A percentile compares a stretch with the other conserved stretches of the same genome.
phyloP scores from a whole-genome alignment of 495 filamentous ascomycete species.

The Xylaria acuta region DNA sequence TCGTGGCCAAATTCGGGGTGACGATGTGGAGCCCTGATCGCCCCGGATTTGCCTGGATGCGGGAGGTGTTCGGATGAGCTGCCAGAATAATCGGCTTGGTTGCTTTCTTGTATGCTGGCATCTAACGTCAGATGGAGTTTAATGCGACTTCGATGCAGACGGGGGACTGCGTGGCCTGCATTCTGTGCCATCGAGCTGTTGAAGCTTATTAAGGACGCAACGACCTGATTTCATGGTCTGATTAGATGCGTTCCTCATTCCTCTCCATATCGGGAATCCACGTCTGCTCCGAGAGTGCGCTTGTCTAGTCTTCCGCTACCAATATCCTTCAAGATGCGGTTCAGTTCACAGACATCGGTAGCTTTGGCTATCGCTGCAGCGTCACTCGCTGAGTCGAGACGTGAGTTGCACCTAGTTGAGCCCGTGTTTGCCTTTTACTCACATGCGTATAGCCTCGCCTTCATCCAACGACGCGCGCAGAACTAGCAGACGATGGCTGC shows the following conservation, averaged over 20 bases:
- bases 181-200: neutral
- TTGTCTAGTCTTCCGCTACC: neutral
- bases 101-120: neutral
- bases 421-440: neutral
- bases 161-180: neutral
- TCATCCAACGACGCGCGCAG: neutral
- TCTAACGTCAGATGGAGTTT: neutral
- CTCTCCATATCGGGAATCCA: neutral
- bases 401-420: neutral
- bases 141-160: slow-evolving; percentile 1
- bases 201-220: neutral
- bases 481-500: slow-evolving; percentile 41
- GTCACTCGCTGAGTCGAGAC: slow-evolving; percentile 21
- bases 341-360: slow-evolving; percentile 3
- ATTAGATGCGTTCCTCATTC: neutral
- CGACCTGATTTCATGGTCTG: neutral
- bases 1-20: neutral
- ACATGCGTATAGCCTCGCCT: slow-evolving; percentile 1
- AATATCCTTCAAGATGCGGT: slow-evolving; percentile 16
- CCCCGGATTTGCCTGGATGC: slow-evolving; percentile 1
- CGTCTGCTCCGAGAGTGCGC: neutral
- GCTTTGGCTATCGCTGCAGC: slow-evolving; percentile 13
- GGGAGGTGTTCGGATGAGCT: slow-evolving; percentile 10
- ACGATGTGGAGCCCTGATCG: neutral
- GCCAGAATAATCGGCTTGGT: neutral